Base-by-base conservation (phyloP, 1,284 basidiomycete species). In the Pascua guehoae region DNA sequence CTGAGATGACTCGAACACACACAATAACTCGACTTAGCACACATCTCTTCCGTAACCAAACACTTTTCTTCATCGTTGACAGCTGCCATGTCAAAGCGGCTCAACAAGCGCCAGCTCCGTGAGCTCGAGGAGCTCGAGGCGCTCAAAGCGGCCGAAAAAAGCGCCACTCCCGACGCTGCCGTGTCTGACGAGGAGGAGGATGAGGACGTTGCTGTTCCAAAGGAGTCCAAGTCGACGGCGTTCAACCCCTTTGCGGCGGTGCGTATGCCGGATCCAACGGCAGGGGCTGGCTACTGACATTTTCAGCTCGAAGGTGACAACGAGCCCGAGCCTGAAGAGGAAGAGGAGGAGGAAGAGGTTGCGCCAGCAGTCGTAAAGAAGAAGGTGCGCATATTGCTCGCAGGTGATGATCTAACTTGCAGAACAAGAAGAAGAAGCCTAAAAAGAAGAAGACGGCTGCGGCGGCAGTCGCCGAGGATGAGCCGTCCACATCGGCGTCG, bases 41-140 rank as follows among this genome's bases (percentile, higher is more conserved):
- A 32, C 24, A 32, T 32, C 24, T 32, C 24, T 32, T 7, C 24
- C 24, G 24, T 32, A 32, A 32, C 24, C 24, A 32, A 32, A 12
- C 41, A 12, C 41, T n/a, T 9, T 32, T 32, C 24, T 32, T 32
- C 24, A 32, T 7, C 24, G 24, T 7, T 32, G 24, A 3, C n/a
- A 43, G n/a, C 12, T 9, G 36, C 36, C 44, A 81, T 80, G 79
- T 73, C 77, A 12, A 79, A 79, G 44, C 66, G 80, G 38, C 66
- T 80, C 16, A 93, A 84, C 77, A 94, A 91, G 75, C 81, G 91
- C 48, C 90, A 93, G 71, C 86, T 91, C 66, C 79, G 91, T 46
- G 89, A 91, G 68, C 81, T 85, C 18, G 88, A 91, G 60, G 89
- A 93, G 68, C 82, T 79, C 15, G 67, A 72, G 52, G 63, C 67